Base-by-base conservation (phyloP, 2,329 filamentous ascomycete genomes). In the Sporothrix pseudoabietina region DNA sequence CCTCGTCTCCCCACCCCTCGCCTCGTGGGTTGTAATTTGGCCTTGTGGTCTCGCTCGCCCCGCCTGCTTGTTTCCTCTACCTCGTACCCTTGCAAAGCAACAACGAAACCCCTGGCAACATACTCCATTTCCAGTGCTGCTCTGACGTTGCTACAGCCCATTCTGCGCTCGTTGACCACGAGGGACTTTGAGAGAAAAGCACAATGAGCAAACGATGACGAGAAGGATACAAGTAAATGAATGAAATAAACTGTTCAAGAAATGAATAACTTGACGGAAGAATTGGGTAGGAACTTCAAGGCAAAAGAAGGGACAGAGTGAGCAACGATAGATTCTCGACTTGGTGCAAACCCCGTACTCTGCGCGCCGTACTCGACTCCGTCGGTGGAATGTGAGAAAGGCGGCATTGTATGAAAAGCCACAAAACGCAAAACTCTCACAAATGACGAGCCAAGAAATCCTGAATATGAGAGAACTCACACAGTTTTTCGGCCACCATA, bases 91-190 rank as follows among this genome's bases (percentile, higher is more conserved):
- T 59, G 30, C 14, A n/a, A n/a, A 35, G 12, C 16, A 32, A 19
- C 16, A 22, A 22, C 14, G 19, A 41, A 30, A 19, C 63, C 41
- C 44, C 65, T 69, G 35, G 54, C 22, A 16, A 10, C 4, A 14
- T 1, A 12, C 68, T 70, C 68, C 68, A 55, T 44, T 57, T 44
- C 30, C 32, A 55, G n/a, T 69, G 44, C 47, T 69, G 65, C 47
- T 39, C 65, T 69, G 44, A 54, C 47, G 30, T 39, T 63, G 35
- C 59, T 16, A 22, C 6, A 35, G 26, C 55, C 54, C 54, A 26
- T 30, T 22, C 22, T 22, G 26, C 55, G 32, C 32, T 4, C 57
- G 10, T 9, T 1, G 19, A 14, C 35, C 35, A 63, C 19, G 32
- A 63, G 19, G 59, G 35, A 41, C 35, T 55, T 12, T 41, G 32